Conservation (phyloP, 2,329 filamentous ascomycete genomes). For the Ambrosiella beaveri region DNA sequence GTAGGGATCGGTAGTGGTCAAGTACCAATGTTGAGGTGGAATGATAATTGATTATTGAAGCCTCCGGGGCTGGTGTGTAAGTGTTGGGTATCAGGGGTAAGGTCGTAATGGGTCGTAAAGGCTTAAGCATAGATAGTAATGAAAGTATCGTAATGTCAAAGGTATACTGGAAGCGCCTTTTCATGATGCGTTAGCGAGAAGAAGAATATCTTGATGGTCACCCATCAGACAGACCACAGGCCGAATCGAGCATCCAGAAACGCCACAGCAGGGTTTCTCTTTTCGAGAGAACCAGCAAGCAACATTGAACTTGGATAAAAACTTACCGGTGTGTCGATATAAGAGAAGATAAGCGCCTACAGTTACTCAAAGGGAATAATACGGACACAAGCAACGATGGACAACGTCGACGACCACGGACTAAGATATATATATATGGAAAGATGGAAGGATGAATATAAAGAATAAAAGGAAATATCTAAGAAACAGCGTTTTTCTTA, state of each 20-base stretch:
- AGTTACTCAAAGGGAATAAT: constrained; percentile 1
- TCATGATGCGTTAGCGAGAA: not conserved
- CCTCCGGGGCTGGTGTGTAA: not conserved
- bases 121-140: not conserved
- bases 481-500: too few relatives aligned
- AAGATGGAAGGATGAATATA: too few relatives aligned
- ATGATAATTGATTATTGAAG: not conserved
- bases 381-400: not conserved
- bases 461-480: too few relatives aligned
- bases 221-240: too few relatives aligned
- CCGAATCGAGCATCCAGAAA: too few relatives aligned
- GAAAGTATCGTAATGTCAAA: not conserved
- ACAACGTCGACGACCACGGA: not conserved
- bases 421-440: too few relatives aligned
- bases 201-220: too few relatives aligned
- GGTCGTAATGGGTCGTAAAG: not conserved
- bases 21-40: not conserved
- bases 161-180: not conserved
- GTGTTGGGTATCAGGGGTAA: not conserved
- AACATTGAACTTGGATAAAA: not conserved
- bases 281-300: too few relatives aligned
- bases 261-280: too few relatives aligned
- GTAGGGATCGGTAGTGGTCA: not conserved
- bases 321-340: not conserved
- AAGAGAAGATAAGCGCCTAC: not conserved